A percentile compares a stretch with the other conserved stretches of the same genome.
Evolutionary conservation across 495 filamentous ascomycete genomes (phyloP).

Genomic region (Annulohypoxylon moriforme): DNA sequence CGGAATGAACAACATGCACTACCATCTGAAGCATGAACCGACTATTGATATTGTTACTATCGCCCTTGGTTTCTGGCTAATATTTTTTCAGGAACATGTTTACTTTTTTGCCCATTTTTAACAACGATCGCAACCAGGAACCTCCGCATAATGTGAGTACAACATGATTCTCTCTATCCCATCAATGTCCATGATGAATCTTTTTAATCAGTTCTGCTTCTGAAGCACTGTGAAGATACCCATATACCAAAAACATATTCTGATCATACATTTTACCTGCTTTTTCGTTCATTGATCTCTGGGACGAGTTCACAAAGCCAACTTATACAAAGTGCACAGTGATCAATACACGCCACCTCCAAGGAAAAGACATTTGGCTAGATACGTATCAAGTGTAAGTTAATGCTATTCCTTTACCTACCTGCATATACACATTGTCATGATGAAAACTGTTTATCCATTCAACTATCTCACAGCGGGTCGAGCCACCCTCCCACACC

Average conservation of each 20-base stretch:
- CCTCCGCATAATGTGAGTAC: slow-evolving; percentile 35
- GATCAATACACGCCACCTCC: not conserved
- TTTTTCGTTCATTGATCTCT: slow-evolving; percentile 28
- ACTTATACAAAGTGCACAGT: slow-evolving; percentile 24
- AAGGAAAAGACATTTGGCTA: not conserved
- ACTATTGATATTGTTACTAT: slow-evolving; percentile 35
- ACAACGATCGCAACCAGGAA: slow-evolving; percentile 14
- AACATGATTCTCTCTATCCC: not conserved
- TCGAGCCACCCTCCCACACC: slow-evolving; percentile 86
- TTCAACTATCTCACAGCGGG: slow-evolving; percentile 85
- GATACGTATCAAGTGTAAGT: slow-evolving; percentile 24
- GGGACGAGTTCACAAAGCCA: slow-evolving; percentile 30
- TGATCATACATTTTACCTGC: slow-evolving; percentile 47
- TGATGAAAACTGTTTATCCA: slow-evolving; percentile 99
- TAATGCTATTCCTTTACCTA: slow-evolving; percentile 8
- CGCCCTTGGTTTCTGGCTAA: slow-evolving; percentile 38
- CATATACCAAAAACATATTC: slow-evolving; percentile 78
- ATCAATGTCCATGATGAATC: slow-evolving; percentile 76
- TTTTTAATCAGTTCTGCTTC: slow-evolving; percentile 93
- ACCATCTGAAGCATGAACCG: slow-evolving; percentile 85
- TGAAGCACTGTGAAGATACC: slow-evolving; percentile 85
- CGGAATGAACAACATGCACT: slow-evolving; percentile 97
- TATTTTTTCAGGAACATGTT: slow-evolving; percentile 16
- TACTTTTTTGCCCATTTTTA: not conserved
- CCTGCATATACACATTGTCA: slow-evolving; percentile 52